phyloP scores from a whole-genome alignment of 2,329 filamentous ascomycete species.

The Trichoderma sp. region DNA sequence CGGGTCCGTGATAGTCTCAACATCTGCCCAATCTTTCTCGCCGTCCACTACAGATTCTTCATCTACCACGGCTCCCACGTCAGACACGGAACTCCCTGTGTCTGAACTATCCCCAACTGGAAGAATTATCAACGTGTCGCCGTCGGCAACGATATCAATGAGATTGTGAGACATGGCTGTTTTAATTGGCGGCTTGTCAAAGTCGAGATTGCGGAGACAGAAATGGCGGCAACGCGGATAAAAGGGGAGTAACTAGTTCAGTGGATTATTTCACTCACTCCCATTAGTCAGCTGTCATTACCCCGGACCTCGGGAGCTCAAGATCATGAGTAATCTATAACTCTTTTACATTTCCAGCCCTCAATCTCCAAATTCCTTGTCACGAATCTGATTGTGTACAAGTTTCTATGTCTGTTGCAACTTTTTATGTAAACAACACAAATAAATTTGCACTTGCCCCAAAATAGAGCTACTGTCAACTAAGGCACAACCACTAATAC shows the following conservation, averaged over 20 bases:
- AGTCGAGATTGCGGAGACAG: background rate
- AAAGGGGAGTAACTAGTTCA: background rate
- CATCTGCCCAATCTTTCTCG: background rate
- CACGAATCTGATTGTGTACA: background rate
- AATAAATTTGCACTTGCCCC: background rate
- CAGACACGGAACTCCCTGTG: background rate
- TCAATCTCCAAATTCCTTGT: background rate
- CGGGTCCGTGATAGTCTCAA: background rate
- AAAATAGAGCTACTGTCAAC: background rate
- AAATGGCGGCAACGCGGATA: background rate
- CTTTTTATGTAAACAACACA: background rate
- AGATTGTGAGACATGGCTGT: background rate
- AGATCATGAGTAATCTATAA: background rate
- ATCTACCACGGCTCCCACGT: background rate
- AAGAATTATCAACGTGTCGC: slow-evolving; percentile 4
- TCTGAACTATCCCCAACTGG: background rate
- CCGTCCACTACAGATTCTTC: background rate
- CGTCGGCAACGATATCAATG: slow-evolving; percentile 1
- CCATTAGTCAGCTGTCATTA: background rate
- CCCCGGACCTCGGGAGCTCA: background rate
- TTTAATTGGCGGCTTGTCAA: background rate
- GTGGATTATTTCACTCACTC: background rate
- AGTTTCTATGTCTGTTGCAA: background rate
- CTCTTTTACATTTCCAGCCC: background rate
- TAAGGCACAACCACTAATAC: background rate